Evolutionary conservation across 2,329 filamentous ascomycete species (phyloP).

Genomic region (Didymella segeticola): DNA sequence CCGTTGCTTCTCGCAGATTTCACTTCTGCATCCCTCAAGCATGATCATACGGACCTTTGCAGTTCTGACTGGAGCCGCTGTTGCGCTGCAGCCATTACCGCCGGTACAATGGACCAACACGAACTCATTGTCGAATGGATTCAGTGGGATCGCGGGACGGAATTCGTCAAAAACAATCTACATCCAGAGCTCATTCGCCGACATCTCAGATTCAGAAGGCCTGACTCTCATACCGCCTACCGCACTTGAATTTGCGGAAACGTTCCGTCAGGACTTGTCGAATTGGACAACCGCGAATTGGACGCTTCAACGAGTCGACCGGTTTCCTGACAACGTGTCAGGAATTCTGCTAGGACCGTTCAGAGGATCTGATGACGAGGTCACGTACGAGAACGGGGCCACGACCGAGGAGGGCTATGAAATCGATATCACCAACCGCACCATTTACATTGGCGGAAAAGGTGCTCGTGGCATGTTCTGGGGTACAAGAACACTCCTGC

Average conservation of each 20-base stretch:
- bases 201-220: conserved; percentile 52
- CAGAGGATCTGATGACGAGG: conserved; percentile 27
- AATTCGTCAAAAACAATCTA: conserved; percentile 48
- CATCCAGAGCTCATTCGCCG: conserved; percentile 51
- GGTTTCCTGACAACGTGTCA: conserved; percentile 35
- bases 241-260: conserved; percentile 57
- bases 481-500: conserved; percentile 56
- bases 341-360: conserved; percentile 56
- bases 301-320: conserved; percentile 50
- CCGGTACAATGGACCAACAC: conserved; percentile 40
- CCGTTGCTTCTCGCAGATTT: not conserved
- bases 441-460: conserved; percentile 50
- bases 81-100: conserved; percentile 50
- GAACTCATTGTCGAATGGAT: conserved; percentile 13
- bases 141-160: conserved; percentile 32
- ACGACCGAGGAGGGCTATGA: conserved; percentile 60
- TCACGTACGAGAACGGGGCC: conserved; percentile 57
- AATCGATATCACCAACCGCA: conserved; percentile 47
- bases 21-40: not conserved
- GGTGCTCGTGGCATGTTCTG: conserved; percentile 57
- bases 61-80: conserved; percentile 24
- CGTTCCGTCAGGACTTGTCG: conserved; percentile 55
- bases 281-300: conserved; percentile 51
- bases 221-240: conserved; percentile 61
- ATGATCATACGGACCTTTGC: conserved; percentile 24